Evolutionary conservation across 169 alveolate genomes (phyloP), one percentile per base, ranked within the genome.

Genomic region (Plasmodium vinckei): DNA sequence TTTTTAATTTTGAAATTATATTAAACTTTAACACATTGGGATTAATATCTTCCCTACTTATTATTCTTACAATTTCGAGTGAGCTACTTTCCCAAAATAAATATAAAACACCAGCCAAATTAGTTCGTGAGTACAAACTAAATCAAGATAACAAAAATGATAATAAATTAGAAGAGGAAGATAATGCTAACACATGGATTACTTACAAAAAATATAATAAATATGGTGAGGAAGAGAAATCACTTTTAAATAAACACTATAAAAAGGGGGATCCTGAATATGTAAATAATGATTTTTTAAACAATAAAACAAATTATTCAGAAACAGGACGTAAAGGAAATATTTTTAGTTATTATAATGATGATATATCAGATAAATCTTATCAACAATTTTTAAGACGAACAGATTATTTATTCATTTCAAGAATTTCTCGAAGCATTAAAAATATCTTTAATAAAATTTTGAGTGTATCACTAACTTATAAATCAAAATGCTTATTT

Each of bases 11-110:
- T 59, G 21, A 70, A 59, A 42, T 86, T 5, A 86, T 86, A 9
- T 51, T 86, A 86, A 56, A 86, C 61, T 86, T 86, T 86, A 86
- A 86, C 27, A 86, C 87, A 2, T 47, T 86, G 25, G 91, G 91
- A 59, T 70, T 86, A 47, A 53, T 86, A 17, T 72, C 53, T 5
- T 86, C 91, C 17, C 49, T 86, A 25, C 44, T 69, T 25, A 86
- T 86, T 10, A 53, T 86, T 27, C 46, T 86, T 13, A 69, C 91
- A 1, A 86, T 86, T 12, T 86, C 91, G 4, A 86, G 75, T 54
- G 91, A 86, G 12, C 27, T 86, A 46, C 61, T 86, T 13, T 10
- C 59, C 2, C 73, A 86, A 4, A 68, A 64, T 57, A 17, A 86
- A 56, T 54, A 56, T 33, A 73, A 73, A 17, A 33, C 17, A 57